Evolutionary conservation across 176 grass and related monocot species (phyloP).

Genomic region (Ensete glaucum): DNA sequence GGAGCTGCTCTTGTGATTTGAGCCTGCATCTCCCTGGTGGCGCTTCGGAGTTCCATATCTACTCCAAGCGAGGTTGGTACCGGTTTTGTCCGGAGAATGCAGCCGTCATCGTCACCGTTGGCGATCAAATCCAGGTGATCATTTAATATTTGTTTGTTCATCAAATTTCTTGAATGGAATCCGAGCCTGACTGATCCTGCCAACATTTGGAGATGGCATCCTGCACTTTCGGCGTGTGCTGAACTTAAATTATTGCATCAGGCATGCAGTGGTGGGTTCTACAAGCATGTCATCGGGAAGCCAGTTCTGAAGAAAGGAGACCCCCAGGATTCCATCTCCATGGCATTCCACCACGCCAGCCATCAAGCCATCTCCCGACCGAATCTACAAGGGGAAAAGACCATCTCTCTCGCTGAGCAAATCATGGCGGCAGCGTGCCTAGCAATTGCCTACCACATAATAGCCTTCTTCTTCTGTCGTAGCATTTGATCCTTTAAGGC

Average conservation of each 20-base stretch:
- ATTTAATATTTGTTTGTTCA: neutral
- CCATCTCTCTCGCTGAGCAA: conserved; percentile 37
- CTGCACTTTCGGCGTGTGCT: no score
- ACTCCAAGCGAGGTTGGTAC: conserved; percentile 44
- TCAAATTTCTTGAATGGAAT: neutral
- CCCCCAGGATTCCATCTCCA: conserved; percentile 11
- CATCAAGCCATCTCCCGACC: neutral
- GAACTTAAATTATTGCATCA: conserved; percentile 3
- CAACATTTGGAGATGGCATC: no score
- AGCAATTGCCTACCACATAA: conserved; percentile 32
- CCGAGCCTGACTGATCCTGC: no score
- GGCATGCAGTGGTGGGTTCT: conserved; percentile 34
- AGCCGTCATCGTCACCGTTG: conserved; percentile 45
- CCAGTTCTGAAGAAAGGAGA: conserved; percentile 26
- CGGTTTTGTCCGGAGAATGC: conserved; percentile 33
- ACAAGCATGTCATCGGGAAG: conserved; percentile 39
- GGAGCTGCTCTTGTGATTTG: conserved; percentile 30
- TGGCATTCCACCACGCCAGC: conserved; percentile 26
- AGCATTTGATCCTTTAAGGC: neutral
- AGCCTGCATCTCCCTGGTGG: conserved; percentile 34
- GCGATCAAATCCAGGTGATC: conserved; percentile 53
- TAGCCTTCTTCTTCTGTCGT: conserved; percentile 10
- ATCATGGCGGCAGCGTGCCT: conserved; percentile 34
- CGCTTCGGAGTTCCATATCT: conserved; percentile 35
- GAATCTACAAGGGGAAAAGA: neutral